A percentile compares a stretch with the other conserved stretches of the same genome.
Evolutionary conservation across 2,329 filamentous ascomycete genomes (phyloP).

Genomic region (Fusarium sp.): DNA sequence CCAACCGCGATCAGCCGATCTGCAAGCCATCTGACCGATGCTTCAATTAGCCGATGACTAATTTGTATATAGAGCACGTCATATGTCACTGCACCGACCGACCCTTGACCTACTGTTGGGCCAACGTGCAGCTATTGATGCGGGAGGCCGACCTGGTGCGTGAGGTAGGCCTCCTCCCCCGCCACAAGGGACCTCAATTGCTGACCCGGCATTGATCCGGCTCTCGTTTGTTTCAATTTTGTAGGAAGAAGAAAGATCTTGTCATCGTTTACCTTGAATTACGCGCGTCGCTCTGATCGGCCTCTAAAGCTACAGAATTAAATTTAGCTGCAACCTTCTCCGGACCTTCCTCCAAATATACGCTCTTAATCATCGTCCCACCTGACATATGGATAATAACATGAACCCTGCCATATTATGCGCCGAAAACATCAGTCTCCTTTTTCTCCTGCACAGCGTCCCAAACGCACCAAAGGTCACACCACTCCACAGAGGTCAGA

Average conservation of each 20-base stretch:
- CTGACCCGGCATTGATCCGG: rapidly evolving
- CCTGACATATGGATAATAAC: background rate
- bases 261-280: rapidly evolving
- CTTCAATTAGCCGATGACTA: background rate
- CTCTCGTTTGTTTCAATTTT: rapidly evolving
- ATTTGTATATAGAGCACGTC: background rate
- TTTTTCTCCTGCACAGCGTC: background rate
- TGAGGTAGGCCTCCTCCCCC: background rate
- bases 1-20: background rate
- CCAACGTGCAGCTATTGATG: background rate
- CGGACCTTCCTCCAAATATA: background rate
- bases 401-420: background rate
- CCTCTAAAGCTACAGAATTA: background rate
- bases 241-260: rapidly evolving
- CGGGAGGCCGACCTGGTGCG: background rate
- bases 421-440: background rate
- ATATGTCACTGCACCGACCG: rapidly evolving
- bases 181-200: background rate
- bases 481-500: background rate
- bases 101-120: rapidly evolving
- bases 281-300: background rate
- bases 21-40: background rate
- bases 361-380: background rate
- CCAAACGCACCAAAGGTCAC: background rate
- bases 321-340: background rate